phyloP scores from a whole-genome alignment of 1,139 yeast species.

The Blastobotrys petasosporus region DNA sequence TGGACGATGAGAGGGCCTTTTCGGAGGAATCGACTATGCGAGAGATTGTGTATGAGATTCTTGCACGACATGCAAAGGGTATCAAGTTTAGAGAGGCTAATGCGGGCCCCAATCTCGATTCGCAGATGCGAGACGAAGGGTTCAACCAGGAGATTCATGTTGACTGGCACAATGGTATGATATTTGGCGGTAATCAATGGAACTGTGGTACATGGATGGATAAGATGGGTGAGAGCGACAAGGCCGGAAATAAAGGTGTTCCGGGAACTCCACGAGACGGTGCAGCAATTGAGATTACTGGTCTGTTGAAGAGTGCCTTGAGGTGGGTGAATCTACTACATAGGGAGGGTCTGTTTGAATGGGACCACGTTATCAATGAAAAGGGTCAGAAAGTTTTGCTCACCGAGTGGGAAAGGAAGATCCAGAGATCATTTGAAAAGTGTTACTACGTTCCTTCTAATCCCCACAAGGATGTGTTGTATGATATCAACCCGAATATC shows the following conservation, averaged over 20 bases:
- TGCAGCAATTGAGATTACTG: conserved; percentile 90
- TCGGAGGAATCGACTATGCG: conserved; percentile 60
- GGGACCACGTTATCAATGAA: conserved; percentile 40
- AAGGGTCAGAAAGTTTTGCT: conserved; percentile 50
- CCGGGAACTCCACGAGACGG: conserved; percentile 99
- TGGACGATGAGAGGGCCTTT: conserved; percentile 70
- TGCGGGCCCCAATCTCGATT: conserved; percentile 83
- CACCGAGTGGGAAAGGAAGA: conserved; percentile 62
- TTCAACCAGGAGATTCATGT: conserved; percentile 75
- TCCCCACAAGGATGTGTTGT: conserved; percentile 52
- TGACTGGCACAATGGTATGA: conserved; percentile 84
- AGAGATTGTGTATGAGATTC: conserved; percentile 76
- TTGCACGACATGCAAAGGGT: conserved; percentile 81
- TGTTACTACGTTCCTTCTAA: conserved; percentile 69
- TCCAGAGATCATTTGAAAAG: conserved; percentile 70
- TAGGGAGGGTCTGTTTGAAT: conserved; percentile 47
- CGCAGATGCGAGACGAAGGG: conserved; percentile 90
- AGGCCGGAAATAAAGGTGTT: conserved; percentile 76
- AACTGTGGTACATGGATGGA: conserved; percentile 99
- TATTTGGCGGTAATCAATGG: conserved; percentile 85
- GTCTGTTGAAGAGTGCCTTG: conserved; percentile 74
- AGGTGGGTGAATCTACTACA: conserved; percentile 67
- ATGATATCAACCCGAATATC: conserved; percentile 54
- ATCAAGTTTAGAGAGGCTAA: conserved; percentile 89
- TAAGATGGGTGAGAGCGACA: conserved; percentile 92